Evolutionary conservation across 75 land plant genomes (phyloP), one percentile per base, ranked within the genome.

Genomic region (Pinus taeda): DNA sequence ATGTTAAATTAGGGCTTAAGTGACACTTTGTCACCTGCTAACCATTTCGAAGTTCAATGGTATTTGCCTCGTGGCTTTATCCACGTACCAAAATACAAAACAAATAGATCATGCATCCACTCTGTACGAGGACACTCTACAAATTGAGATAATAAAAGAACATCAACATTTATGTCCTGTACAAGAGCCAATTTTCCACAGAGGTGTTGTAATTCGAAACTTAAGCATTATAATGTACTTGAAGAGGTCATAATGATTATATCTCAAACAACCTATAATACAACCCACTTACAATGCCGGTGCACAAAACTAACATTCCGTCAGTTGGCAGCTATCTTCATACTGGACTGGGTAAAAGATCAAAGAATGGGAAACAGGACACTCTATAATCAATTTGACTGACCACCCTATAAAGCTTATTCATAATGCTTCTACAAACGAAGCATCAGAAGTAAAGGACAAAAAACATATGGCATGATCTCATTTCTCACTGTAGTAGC

Each of bases 1-100:
- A 39, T 18, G 45, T n/a, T 9, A 67, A 36, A 67, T 5, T 49
- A 39, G 12, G 71, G 8, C 42, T 26, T 7, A 42, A 67, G 71
- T 20, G 49, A 67, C 71, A 66, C 22, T 37, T 67, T 37, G 49
- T 67, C 71, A 18, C 49, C 36, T 67, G 71, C 71, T 67, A 37
- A 17, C 39, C 45, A 36, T 36, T 36, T 66, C 15, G 70, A 36
- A 12, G 37, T 66, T 66, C 42, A 15, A 20, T 66, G 39, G 12
- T 66, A 36, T 33, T 1, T 66, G 18, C 14, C 15, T 39, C 71
- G 6, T 67, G 71, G 49, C 20, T 67, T 37, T 14, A 6, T 65
- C 71, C 33, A 14, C 20, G 17, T 66, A 66, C 69, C 11, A 65
- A 65, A 62, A 9, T 49, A 49, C 55, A 39, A 66, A 33, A 66